Conservation (phyloP, 768 basidiomycete species). For the Boletus reticuloceps region DNA sequence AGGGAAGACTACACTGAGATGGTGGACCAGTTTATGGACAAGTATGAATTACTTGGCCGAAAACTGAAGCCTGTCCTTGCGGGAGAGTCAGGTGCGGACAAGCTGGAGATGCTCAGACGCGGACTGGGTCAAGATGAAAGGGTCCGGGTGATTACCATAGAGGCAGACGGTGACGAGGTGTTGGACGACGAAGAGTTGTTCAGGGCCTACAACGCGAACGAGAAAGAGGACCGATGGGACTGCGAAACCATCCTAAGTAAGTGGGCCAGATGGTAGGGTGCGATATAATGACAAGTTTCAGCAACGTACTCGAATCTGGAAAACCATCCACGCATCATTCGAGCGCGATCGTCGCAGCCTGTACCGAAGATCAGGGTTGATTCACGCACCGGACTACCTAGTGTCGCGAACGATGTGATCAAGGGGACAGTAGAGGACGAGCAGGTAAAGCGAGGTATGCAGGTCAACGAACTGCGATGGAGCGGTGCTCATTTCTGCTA, state of each 20-base stretch:
- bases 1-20: slow-evolving; percentile 88
- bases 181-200: slow-evolving; percentile 44
- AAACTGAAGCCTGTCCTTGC: slow-evolving; percentile 76
- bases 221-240: slow-evolving; percentile 85
- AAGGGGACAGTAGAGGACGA: slow-evolving; percentile 19
- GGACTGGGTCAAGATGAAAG: slow-evolving; percentile 72
- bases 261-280: slow-evolving; percentile 26
- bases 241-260: slow-evolving; percentile 93
- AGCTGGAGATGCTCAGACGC: slow-evolving; percentile 75
- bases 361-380: slow-evolving; percentile 70
- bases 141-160: slow-evolving; percentile 42
- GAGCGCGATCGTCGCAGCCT: slow-evolving; percentile 52
- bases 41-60: slow-evolving; percentile 87
- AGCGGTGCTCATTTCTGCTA: background rate
- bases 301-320: slow-evolving; percentile 97
- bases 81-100: slow-evolving; percentile 71
- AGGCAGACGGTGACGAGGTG: slow-evolving; percentile 47
- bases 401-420: slow-evolving; percentile 35
- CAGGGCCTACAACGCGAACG: slow-evolving; percentile 35
- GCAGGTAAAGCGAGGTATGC: slow-evolving; percentile 25
- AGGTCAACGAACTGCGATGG: background rate
- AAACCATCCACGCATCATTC: slow-evolving; percentile 91
- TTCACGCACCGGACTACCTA: slow-evolving; percentile 74
- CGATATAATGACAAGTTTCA: slow-evolving; percentile 32
- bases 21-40: slow-evolving; percentile 91